Percentiles rank a stretch among this genome's conserved stretches.
Evolutionary conservation across 2,329 filamentous ascomycete genomes (phyloP).

Genomic region (Aspergillus sp.): DNA sequence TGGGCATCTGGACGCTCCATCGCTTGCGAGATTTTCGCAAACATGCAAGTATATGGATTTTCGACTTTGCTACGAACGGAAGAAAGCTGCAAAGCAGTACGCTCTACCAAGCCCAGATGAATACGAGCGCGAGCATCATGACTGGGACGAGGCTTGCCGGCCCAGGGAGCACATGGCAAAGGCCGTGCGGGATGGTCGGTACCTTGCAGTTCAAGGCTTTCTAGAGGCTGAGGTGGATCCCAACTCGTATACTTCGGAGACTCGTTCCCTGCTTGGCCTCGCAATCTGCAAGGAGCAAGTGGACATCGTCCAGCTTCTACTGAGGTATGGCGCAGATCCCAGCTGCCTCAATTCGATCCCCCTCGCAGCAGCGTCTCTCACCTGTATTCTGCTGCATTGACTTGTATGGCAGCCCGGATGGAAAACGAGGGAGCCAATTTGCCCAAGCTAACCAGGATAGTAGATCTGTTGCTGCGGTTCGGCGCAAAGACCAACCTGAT

Average conservation of each 20-base stretch:
- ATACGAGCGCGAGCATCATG: too few species aligned
- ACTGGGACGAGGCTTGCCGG: too few species aligned
- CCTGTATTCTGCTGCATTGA: too few species aligned
- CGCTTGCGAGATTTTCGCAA: too few species aligned
- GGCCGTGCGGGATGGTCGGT: neutral
- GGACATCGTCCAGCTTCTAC: neutral
- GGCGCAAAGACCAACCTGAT: neutral
- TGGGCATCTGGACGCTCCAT: too few species aligned
- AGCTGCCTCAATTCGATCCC: neutral
- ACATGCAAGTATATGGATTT: too few species aligned
- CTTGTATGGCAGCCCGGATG: too few species aligned
- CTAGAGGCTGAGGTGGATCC: neutral
- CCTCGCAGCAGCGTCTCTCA: neutral
- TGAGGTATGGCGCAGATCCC: neutral
- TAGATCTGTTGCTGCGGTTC: neutral
- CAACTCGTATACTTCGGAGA: neutral
- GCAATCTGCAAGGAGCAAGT: neutral
- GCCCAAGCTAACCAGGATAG: neutral
- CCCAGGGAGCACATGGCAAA: too few species aligned
- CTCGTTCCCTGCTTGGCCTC: neutral
- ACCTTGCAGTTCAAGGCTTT: neutral
- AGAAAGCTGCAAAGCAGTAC: too few species aligned
- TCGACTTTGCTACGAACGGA: too few species aligned
- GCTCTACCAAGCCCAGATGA: too few species aligned
- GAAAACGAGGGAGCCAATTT: neutral